Conservation (phyloP, 23 red algal genomes). For the Gracilaria gracilis region DNA sequence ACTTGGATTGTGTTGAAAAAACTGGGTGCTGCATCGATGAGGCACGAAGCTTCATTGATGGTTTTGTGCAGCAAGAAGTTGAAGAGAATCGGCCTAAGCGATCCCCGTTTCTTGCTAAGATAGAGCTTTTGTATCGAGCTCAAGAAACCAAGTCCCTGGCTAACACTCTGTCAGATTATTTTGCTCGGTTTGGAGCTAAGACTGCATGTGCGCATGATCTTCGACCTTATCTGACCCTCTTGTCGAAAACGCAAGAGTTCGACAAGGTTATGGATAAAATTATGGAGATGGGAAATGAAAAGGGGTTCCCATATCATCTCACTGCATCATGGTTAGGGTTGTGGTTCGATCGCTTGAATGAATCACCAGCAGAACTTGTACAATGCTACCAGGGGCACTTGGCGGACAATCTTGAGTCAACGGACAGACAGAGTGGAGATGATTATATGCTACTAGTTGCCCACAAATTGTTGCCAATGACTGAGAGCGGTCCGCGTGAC, state of each 20-base stretch:
- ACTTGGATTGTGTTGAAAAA: constrained; percentile 44
- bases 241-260: constrained; percentile 8
- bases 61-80: neutral
- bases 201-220: constrained; percentile 61
- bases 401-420: constrained; percentile 24
- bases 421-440: constrained; percentile 69
- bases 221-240: constrained; percentile 36
- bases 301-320: constrained; percentile 42
- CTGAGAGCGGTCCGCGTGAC: neutral
- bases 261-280: constrained; percentile 35
- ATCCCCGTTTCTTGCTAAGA: constrained; percentile 49
- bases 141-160: constrained; percentile 4
- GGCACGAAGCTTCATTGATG: constrained; percentile 13
- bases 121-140: constrained; percentile 42
- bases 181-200: constrained; percentile 52
- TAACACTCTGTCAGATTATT: constrained; percentile 31
- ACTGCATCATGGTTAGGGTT: constrained; percentile 55
- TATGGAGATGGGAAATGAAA: neutral
- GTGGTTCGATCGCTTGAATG: constrained; percentile 34
- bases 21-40: constrained; percentile 1
- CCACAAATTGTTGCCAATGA: constrained; percentile 48
- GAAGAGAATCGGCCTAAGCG: constrained; percentile 16
- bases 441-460: constrained; percentile 63
- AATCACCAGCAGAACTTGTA: constrained; percentile 34
- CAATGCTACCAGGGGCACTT: constrained; percentile 18